These are phyloP conservation scores for Talaromyces proteolyticus DNA, from an alignment of 495 filamentous ascomycete genomes.

Conservation along the genomic window DNA sequence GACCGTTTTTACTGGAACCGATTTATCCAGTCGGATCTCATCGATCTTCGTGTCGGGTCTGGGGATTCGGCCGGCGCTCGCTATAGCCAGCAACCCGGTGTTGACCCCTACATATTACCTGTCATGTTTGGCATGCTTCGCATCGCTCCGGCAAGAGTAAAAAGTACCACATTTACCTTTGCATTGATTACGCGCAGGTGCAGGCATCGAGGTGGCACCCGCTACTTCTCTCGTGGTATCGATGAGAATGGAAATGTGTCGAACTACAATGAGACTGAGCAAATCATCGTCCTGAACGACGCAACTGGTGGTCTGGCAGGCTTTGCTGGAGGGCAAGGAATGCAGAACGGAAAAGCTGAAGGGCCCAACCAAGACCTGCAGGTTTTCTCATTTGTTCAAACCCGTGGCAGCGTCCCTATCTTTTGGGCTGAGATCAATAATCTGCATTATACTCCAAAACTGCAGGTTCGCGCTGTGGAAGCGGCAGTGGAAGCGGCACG, in stretches of 20 bases:
- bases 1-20: conserved; percentile 99
- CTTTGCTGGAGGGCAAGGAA: conserved; percentile 69
- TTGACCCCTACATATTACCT: conserved; percentile 90
- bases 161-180: conserved; percentile 74
- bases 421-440: conserved; percentile 95
- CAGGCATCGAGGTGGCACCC: conserved; percentile 78
- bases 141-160: conserved; percentile 75
- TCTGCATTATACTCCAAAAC: conserved; percentile 79
- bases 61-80: conserved; percentile 38
- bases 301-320: conserved; percentile 65
- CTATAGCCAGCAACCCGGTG: conserved; percentile 63
- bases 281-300: conserved; percentile 83
- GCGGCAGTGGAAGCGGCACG: conserved; percentile 72
- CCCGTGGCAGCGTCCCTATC: conserved; percentile 86
- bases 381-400: conserved; percentile 90
- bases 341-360: conserved; percentile 62
- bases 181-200: conserved; percentile 83
- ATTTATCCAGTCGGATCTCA: conserved; percentile 85
- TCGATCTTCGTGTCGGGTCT: conserved; percentile 64
- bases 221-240: conserved; percentile 90
- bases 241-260: conserved; percentile 91
- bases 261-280: conserved; percentile 98
- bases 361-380: conserved; percentile 67
- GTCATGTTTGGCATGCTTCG: conserved; percentile 92
- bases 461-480: conserved; percentile 81